Conservation (phyloP, 2,329 filamentous ascomycete genomes). For the Aphanocladium album region DNA sequence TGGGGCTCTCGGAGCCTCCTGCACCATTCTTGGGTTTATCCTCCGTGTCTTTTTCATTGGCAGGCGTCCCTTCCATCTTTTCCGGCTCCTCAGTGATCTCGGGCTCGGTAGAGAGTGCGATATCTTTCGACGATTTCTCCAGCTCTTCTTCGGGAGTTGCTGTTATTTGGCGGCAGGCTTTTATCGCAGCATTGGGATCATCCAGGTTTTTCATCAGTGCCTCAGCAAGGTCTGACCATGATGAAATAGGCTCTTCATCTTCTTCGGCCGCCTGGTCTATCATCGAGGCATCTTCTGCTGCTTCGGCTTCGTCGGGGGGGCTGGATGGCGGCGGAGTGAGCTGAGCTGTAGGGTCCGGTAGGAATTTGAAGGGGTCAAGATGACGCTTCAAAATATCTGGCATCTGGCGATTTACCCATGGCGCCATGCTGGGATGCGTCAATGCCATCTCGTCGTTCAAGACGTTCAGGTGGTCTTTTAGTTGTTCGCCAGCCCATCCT, state of each 20-base stretch:
- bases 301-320: background rate
- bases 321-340: conserved; percentile 28
- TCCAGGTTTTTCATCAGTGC: background rate
- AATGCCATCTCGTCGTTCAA: conserved; percentile 52
- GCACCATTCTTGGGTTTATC: conserved; percentile 19
- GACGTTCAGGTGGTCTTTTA: conserved; percentile 50
- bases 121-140: conserved; percentile 6
- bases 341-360: conserved; percentile 47
- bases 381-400: conserved; percentile 46
- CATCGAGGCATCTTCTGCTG: background rate
- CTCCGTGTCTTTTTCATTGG: conserved; percentile 16
- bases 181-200: conserved; percentile 15
- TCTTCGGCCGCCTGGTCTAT: background rate
- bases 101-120: conserved; percentile 4
- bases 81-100: conserved; percentile 13
- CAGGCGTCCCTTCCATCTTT: conserved; percentile 11
- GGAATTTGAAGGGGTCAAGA: conserved; percentile 57
- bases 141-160: conserved; percentile 22
- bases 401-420: conserved; percentile 50
- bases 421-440: conserved; percentile 56
- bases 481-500: conserved; percentile 56
- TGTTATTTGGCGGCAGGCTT: conserved; percentile 25
- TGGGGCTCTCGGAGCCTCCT: conserved; percentile 19
- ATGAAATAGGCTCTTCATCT: background rate
- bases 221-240: conserved; percentile 6